Percentiles rank a stretch among this genome's conserved stretches.
Evolutionary conservation across 257 asterid species (phyloP).

Genomic region (Anisodus tanguticus): DNA sequence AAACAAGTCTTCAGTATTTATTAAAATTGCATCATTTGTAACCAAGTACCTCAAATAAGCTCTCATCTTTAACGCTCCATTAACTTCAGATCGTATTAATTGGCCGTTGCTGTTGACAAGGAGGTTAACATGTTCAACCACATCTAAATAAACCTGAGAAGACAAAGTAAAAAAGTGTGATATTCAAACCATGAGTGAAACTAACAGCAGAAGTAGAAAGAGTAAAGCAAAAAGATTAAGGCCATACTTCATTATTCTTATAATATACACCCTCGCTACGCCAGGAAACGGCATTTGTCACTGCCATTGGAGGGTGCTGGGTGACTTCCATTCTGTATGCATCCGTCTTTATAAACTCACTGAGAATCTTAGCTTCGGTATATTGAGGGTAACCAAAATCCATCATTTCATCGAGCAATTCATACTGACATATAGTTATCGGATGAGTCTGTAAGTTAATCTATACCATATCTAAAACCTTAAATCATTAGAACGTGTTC

Average conservation of each 20-base stretch:
- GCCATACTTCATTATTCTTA: conserved; percentile 89
- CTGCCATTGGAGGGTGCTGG: conserved; percentile 99
- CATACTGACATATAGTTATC: conserved; percentile 55
- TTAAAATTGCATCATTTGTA: background rate
- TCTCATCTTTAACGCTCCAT: conserved; percentile 98
- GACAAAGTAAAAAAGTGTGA: background rate
- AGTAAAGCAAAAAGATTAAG: background rate
- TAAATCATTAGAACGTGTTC: conserved; percentile 18
- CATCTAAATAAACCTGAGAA: conserved; percentile 94
- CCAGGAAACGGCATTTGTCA: conserved; percentile 99
- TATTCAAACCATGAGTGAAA: no score
- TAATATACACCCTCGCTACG: conserved; percentile 97
- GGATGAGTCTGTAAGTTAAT: background rate
- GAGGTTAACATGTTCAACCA: conserved; percentile 97
- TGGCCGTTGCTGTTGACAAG: conserved; percentile 98
- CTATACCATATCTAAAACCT: background rate
- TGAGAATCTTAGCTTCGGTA: conserved; percentile 98
- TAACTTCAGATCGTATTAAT: conserved; percentile 91
- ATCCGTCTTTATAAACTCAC: conserved; percentile 98
- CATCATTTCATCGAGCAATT: conserved; percentile 98
- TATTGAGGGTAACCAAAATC: conserved; percentile 99
- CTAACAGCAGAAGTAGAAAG: conserved; percentile 1
- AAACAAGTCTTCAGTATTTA: background rate
- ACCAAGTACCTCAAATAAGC: conserved; percentile 84
- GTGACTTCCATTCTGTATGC: conserved; percentile 97